Conservation (phyloP, 768 basidiomycete species). For the Hysterangium stoloniferum region DNA sequence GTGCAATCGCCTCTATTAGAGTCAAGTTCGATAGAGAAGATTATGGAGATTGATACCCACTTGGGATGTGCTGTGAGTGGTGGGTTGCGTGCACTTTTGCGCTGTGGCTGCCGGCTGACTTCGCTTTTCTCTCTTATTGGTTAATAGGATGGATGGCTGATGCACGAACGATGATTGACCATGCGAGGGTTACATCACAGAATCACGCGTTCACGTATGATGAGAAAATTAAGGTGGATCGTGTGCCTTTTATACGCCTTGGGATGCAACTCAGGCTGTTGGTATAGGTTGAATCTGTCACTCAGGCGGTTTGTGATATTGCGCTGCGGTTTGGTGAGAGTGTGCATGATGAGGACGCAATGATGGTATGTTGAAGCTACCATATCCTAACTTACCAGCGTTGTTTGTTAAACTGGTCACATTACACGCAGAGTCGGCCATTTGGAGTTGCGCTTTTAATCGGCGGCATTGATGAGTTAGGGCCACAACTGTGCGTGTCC, state of each 20-base stretch:
- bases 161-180: slow-evolving; percentile 99
- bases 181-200: slow-evolving; percentile 93
- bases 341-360: slow-evolving; percentile 96
- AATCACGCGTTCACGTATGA: slow-evolving; percentile 97
- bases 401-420: too few relatives aligned
- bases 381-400: too few relatives aligned
- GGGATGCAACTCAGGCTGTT: neutral
- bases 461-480: slow-evolving; percentile 94
- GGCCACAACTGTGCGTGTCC: slow-evolving; percentile 81
- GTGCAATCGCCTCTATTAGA: slow-evolving; percentile 95
- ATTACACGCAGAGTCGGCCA: slow-evolving; percentile 59
- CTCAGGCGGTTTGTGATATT: slow-evolving; percentile 96
- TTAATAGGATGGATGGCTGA: slow-evolving; percentile 72
- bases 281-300: slow-evolving; percentile 64
- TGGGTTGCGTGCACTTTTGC: slow-evolving; percentile 7
- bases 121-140: neutral
- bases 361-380: slow-evolving; percentile 81
- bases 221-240: slow-evolving; percentile 79
- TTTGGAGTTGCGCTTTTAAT: slow-evolving; percentile 97
- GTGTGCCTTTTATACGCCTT: too few relatives aligned
- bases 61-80: slow-evolving; percentile 98
- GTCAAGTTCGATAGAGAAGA: slow-evolving; percentile 95
- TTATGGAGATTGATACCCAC: slow-evolving; percentile 98
- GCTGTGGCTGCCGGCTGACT: neutral
- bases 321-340: slow-evolving; percentile 97